phyloP scores from a whole-genome alignment of 768 basidiomycete genomes.

The Tricholoma furcatifolium region DNA sequence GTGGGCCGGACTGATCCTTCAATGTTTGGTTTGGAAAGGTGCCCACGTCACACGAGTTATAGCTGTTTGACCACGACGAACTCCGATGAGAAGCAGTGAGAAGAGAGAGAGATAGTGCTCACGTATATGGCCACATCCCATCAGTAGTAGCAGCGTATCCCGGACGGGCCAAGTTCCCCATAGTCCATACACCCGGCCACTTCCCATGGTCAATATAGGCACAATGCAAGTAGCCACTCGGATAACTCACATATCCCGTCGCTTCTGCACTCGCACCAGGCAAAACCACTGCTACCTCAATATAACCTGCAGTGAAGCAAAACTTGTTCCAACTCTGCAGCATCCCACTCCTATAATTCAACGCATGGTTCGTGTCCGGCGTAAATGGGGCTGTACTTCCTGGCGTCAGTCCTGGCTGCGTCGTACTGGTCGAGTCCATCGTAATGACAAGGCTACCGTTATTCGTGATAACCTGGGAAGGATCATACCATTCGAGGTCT shows the following conservation, averaged over 20 bases:
- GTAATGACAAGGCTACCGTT: slow-evolving; percentile 69
- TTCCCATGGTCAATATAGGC: slow-evolving; percentile 18
- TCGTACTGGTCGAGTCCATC: slow-evolving; percentile 47
- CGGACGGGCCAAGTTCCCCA: slow-evolving; percentile 84
- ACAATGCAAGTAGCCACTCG: neutral
- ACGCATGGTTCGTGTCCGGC: slow-evolving; percentile 48
- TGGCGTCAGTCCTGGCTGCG: slow-evolving; percentile 27
- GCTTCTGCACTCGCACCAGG: slow-evolving; percentile 58
- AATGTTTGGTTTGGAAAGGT: slow-evolving; percentile 74
- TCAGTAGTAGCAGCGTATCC: slow-evolving; percentile 81
- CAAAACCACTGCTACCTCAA: slow-evolving; percentile 63
- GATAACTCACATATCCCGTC: slow-evolving; percentile 42
- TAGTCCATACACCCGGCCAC: slow-evolving; percentile 90
- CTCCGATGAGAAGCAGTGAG: neutral
- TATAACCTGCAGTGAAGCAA: slow-evolving; percentile 78
- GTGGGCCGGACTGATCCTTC: slow-evolving; percentile 50
- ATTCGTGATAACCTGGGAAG: slow-evolving; percentile 60
- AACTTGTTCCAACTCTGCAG: slow-evolving; percentile 91
- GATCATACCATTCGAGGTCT: slow-evolving; percentile 79
- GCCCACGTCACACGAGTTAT: slow-evolving; percentile 71
- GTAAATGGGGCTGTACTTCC: slow-evolving; percentile 47
- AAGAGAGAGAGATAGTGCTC: slow-evolving; percentile 20
- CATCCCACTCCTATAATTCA: slow-evolving; percentile 74
- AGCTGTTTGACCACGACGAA: slow-evolving; percentile 32
- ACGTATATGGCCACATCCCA: slow-evolving; percentile 84